Percentiles rank a stretch among this genome's conserved stretches.
These are phyloP conservation scores for Calycina marina DNA, from an alignment of 2,329 filamentous ascomycete species.

Conservation along the genomic window DNA sequence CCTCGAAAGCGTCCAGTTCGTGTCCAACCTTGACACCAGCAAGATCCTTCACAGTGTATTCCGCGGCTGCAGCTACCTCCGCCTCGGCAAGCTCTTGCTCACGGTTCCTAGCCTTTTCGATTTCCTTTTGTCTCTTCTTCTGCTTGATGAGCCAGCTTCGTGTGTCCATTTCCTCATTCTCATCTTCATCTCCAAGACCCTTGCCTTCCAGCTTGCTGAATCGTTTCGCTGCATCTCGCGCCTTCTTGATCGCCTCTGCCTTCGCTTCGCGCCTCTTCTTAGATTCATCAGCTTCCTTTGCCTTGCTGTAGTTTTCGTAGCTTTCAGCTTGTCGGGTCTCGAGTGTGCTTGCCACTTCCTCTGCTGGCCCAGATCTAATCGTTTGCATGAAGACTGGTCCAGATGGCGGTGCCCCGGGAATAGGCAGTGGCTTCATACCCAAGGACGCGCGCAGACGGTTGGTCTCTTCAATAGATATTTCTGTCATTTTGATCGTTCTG, in stretches of 20 bases:
- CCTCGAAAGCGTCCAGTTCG: slow-evolving; percentile 67
- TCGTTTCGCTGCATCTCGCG: slow-evolving; percentile 69
- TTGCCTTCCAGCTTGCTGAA: slow-evolving; percentile 65
- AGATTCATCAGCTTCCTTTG: slow-evolving; percentile 55
- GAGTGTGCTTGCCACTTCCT: slow-evolving; percentile 67
- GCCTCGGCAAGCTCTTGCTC: slow-evolving; percentile 69
- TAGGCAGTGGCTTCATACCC: slow-evolving; percentile 79
- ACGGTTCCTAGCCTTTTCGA: slow-evolving; percentile 56
- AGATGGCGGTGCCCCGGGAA: slow-evolving; percentile 45
- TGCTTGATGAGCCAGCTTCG: slow-evolving; percentile 76
- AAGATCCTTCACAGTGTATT: slow-evolving; percentile 77
- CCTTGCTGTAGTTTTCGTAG: slow-evolving; percentile 56
- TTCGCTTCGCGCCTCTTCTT: slow-evolving; percentile 69
- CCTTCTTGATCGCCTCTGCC: slow-evolving; percentile 72
- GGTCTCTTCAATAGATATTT: slow-evolving; percentile 77
- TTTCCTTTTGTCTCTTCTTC: slow-evolving; percentile 90
- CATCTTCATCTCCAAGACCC: slow-evolving; percentile 64
- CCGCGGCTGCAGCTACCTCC: slow-evolving; percentile 48
- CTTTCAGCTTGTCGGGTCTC: slow-evolving; percentile 63
- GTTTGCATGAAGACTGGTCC: slow-evolving; percentile 42
- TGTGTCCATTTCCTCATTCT: slow-evolving; percentile 54
- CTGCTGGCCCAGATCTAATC: slow-evolving; percentile 27
- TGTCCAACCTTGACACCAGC: slow-evolving; percentile 87
- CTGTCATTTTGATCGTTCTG: slow-evolving; percentile 23
- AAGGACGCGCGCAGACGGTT: slow-evolving; percentile 83